These are phyloP conservation scores for Coniferiporia sulphurascens DNA, from an alignment of 1,284 basidiomycete genomes.

Conservation along the genomic window DNA sequence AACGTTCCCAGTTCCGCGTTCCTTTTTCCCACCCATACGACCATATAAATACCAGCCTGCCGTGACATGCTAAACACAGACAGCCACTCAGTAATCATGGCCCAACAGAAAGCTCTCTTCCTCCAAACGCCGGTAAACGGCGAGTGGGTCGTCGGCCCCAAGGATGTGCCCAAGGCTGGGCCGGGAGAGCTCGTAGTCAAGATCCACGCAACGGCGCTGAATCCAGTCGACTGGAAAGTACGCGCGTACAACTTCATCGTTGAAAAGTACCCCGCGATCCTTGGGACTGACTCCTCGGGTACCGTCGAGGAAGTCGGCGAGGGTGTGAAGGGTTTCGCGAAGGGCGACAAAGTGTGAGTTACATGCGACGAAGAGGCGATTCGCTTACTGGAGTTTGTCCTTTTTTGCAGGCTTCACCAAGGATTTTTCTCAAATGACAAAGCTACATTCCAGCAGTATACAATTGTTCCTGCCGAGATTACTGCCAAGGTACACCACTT, in stretches of 20 bases:
- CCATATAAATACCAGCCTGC: neutral
- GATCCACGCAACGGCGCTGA: conserved; percentile 38
- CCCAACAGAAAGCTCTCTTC: conserved; percentile 14
- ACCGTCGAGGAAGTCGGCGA: conserved; percentile 47
- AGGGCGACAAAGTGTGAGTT: conserved; percentile 56
- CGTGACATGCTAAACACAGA: too few species aligned
- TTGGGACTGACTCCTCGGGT: conserved; percentile 60
- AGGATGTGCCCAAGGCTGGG: conserved; percentile 28
- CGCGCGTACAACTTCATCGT: conserved; percentile 28
- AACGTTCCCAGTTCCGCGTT: too few species aligned
- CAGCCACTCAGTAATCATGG: neutral
- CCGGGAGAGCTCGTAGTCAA: conserved; percentile 38
- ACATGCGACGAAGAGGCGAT: neutral
- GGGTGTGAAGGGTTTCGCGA: conserved; percentile 43
- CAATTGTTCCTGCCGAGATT: conserved; percentile 35
- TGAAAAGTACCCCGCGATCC: conserved; percentile 37
- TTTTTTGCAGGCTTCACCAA: conserved; percentile 36
- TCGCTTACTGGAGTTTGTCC: conserved; percentile 4
- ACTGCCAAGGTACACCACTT: conserved; percentile 36
- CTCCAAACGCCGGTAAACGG: too few species aligned
- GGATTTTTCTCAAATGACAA: conserved; percentile 33
- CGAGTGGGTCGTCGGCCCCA: conserved; percentile 23
- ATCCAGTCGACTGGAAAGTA: conserved; percentile 38
- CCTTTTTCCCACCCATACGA: too few species aligned
- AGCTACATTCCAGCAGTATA: conserved; percentile 48